These are phyloP conservation scores for Colletotrichum zoysiae DNA, from an alignment of 2,329 filamentous ascomycete genomes.

Conservation along the genomic window DNA sequence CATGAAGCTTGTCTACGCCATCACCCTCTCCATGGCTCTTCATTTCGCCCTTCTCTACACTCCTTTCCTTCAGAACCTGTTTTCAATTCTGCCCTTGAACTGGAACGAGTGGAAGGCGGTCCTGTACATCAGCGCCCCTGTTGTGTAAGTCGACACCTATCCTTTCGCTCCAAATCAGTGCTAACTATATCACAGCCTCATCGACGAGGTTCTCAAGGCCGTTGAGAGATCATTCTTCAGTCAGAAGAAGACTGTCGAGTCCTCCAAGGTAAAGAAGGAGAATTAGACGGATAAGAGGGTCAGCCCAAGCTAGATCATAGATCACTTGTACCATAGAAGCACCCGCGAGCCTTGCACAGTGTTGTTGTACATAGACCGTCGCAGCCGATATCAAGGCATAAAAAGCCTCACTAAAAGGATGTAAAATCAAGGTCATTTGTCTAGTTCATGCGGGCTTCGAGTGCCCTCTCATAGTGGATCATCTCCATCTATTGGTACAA, in stretches of 20 bases:
- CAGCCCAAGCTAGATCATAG: constrained; percentile 47
- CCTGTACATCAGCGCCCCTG: constrained; percentile 86
- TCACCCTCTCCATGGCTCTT: constrained; percentile 90
- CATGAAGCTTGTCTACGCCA: constrained; percentile 97
- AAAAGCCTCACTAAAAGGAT: constrained; percentile 5
- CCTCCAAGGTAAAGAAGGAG: constrained; percentile 66
- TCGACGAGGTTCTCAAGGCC: constrained; percentile 87
- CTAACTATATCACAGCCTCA: constrained; percentile 64
- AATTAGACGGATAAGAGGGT: constrained; percentile 53
- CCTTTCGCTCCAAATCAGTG: background rate
- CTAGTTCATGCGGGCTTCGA: constrained; percentile 38
- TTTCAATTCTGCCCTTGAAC: constrained; percentile 90
- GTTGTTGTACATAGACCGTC: constrained; percentile 32
- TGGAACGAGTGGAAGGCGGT: constrained; percentile 94
- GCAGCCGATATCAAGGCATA: constrained; percentile 25
- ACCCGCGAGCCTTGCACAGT: constrained; percentile 40
- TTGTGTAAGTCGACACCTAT: constrained; percentile 77
- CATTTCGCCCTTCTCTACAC: constrained; percentile 96
- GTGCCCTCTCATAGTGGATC: constrained; percentile 39
- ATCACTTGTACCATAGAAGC: constrained; percentile 47
- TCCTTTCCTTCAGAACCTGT: constrained; percentile 87
- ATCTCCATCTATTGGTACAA: constrained; percentile 53
- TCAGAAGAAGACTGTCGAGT: constrained; percentile 58
- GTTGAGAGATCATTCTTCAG: constrained; percentile 77
- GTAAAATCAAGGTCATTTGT: constrained; percentile 36